Conservation (phyloP, 23 red algal genomes). For the Agarophyton chilense region DNA sequence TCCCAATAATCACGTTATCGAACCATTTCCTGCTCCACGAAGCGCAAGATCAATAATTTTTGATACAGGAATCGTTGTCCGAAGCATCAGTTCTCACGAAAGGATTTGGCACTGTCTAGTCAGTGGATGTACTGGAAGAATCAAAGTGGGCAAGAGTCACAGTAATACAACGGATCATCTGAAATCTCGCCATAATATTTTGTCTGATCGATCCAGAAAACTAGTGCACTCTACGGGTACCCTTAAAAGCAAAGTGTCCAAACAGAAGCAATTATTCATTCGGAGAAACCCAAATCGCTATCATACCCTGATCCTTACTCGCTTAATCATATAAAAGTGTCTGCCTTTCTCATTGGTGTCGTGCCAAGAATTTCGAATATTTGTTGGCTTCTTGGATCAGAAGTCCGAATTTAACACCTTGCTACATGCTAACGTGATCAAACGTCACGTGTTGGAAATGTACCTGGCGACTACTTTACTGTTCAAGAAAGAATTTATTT, state of each 20-base stretch:
- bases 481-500: too few species aligned
- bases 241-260: not conserved
- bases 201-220: not conserved
- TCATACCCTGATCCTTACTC: not conserved
- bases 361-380: not conserved
- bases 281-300: not conserved
- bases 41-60: not conserved
- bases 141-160: not conserved
- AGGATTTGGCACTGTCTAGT: not conserved
- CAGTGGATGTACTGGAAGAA: not conserved
- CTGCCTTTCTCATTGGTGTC: not conserved
- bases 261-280: not conserved
- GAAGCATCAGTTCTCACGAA: not conserved
- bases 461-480: too few species aligned
- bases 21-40: not conserved
- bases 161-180: slow-evolving; percentile 3
- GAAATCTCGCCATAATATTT: not conserved
- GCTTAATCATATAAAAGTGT: not conserved
- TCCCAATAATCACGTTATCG: not conserved
- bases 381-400: not conserved
- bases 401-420: not conserved
- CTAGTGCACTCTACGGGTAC: not conserved
- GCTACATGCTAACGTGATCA: not conserved
- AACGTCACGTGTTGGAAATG: not conserved
- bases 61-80: not conserved